Evolutionary conservation across 352 stramenopile species (phyloP), one percentile per base, ranked within the genome.

Genomic region (Pythium phragmiticola): DNA sequence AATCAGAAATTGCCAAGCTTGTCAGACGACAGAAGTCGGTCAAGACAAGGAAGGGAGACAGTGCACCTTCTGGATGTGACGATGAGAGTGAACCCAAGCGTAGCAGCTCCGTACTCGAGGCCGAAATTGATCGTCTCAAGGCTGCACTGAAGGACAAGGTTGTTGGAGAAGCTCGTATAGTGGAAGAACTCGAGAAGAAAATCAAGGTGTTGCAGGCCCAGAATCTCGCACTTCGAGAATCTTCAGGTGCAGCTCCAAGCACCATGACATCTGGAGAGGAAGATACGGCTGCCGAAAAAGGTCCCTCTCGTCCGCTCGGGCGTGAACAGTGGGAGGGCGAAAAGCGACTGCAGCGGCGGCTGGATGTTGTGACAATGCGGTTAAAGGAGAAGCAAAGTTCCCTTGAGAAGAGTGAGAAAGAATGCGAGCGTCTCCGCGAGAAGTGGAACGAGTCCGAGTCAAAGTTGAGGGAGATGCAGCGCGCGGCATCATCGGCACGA

Each of bases 211-310:
- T 94, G 0, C 70, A 94, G 45, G 85, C 84, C 3, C 83, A 96
- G 53, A 96, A 96, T 41, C 52, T 82, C n/a, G 89, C 85, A n/a
- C 45, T 96, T 13, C 83, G 82, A 8, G 76, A 91, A 43, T 66
- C 65, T 0, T 57, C 57, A 23, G 76, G 70, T 9, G 62, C 63
- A 30, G 12, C 17, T 23, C 7, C 46, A n/a, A 47, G 21, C 21
- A 17, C 2, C 7, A 1, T 34, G 23, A 14, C 34, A 36, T 48
- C 28, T 50, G 48, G 68, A 41, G 34, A 14, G 12, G 28, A 48
- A 11, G 19, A 1, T 41, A 14, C 23, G n/a, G 16, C 30, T 26
- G 7, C 12, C 14, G 23, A 23, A 4, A 54, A 63, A 0, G 19
- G 23, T 21, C 55, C 5, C 23, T 39, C 7, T 16, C 63, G 47